These are phyloP conservation scores for Lanmaoa pseudosensibilis DNA, from an alignment of 768 basidiomycete genomes.

Conservation along the genomic window DNA sequence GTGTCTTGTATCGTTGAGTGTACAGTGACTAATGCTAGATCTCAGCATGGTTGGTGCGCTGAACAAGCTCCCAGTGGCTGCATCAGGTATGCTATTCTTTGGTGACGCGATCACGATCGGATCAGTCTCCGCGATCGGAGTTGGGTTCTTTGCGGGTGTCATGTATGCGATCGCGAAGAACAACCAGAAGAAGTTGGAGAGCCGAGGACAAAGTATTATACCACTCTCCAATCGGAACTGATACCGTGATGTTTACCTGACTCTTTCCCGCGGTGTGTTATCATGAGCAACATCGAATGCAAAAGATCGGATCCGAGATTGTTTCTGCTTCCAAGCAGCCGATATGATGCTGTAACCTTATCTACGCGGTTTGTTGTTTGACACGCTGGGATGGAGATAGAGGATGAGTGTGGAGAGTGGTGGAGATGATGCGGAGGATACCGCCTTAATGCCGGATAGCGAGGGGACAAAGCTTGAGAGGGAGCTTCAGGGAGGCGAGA, in stretches of 20 bases:
- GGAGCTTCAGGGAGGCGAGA: too few relatives aligned
- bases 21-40: constrained; percentile 8
- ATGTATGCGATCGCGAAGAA: constrained; percentile 94
- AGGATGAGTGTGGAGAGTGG: constrained; percentile 3
- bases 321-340: background rate
- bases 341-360: background rate
- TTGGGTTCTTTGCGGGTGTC: constrained; percentile 90
- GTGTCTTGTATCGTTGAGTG: constrained; percentile 14
- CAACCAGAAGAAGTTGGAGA: constrained; percentile 81
- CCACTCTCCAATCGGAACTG: constrained; percentile 59
- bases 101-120: constrained; percentile 86
- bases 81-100: constrained; percentile 98
- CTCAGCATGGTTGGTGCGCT: constrained; percentile 92
- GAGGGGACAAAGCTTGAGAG: constrained; percentile 6
- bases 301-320: background rate
- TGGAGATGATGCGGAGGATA: constrained; percentile 25
- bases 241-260: constrained; percentile 13
- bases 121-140: constrained; percentile 81
- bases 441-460: constrained; percentile 36
- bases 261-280: constrained; percentile 1
- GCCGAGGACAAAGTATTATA: constrained; percentile 57
- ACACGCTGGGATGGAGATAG: background rate
- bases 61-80: constrained; percentile 97
- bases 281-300: background rate
- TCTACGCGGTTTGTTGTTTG: background rate